Percentiles rank a stretch among this genome's conserved stretches.
Evolutionary conservation across 257 asterid genomes (phyloP).

Genomic region (Parsonsia alboflavescens): DNA sequence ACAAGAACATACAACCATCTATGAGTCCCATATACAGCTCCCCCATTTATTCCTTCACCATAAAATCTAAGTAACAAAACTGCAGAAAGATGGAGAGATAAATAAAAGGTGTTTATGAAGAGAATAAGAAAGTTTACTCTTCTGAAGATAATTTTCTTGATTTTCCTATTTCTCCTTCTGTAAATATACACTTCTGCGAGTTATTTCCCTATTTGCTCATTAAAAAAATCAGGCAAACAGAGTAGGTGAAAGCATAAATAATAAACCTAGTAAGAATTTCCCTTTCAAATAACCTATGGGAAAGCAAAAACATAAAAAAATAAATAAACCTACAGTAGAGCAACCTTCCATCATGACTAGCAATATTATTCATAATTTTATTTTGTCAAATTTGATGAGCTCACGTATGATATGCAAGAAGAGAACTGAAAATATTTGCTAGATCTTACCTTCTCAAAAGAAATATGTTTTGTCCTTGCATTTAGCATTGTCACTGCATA

Average conservation of each 20-base stretch:
- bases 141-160: background rate
- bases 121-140: constrained; percentile 9
- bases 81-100: constrained; percentile 10
- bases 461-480: no score
- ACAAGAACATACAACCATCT: constrained; percentile 4
- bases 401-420: no score
- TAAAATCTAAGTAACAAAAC: constrained; percentile 14
- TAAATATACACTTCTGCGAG: background rate
- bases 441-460: no score
- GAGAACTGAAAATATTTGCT: no score
- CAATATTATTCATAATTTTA: no score
- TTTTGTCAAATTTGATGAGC: no score
- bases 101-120: background rate
- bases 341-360: no score
- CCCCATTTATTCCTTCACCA: constrained; percentile 13
- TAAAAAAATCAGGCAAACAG: background rate
- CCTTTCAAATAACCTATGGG: no score
- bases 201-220: background rate
- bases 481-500: no score
- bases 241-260: background rate
- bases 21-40: constrained; percentile 17
- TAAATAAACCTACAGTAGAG: no score
- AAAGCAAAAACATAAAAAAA: no score
- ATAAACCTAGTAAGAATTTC: no score
- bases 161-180: background rate